Percentiles rank a stretch among this genome's conserved stretches.
Conservation (phyloP, 805 yeast species). For the Saccharomyces eubayanus region DNA sequence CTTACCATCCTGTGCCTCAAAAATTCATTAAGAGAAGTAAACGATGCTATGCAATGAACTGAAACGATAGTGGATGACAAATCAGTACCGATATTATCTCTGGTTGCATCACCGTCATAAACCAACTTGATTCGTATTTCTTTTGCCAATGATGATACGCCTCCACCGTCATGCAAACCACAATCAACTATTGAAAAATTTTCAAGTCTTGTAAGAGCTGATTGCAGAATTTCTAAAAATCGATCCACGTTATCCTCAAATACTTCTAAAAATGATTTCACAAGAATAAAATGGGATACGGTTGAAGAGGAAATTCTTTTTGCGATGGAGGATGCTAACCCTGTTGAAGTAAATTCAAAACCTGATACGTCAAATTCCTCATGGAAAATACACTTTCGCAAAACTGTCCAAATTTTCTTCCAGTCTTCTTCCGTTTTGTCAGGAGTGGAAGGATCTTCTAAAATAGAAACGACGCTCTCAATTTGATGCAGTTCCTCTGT, state of each 20-base stretch:
- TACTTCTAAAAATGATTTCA: constrained; percentile 38
- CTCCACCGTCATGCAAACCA: constrained; percentile 34
- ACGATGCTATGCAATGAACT: constrained; percentile 48
- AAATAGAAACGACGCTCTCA: not conserved
- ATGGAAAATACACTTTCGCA: constrained; percentile 31
- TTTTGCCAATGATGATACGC: constrained; percentile 57
- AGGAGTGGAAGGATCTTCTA: constrained; percentile 4
- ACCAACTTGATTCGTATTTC: constrained; percentile 56
- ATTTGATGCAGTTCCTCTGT: not conserved
- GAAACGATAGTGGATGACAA: constrained; percentile 29
- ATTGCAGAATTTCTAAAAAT: constrained; percentile 57
- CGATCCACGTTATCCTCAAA: constrained; percentile 31
- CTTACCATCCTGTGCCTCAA: constrained; percentile 32
- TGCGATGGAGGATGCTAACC: constrained; percentile 38
- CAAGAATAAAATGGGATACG: constrained; percentile 29
- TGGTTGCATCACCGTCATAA: constrained; percentile 29
- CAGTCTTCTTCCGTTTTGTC: constrained; percentile 23
- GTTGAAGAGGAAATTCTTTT: constrained; percentile 1
- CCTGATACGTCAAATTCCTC: constrained; percentile 44
- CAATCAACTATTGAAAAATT: constrained; percentile 50
- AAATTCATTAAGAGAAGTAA: constrained; percentile 39
- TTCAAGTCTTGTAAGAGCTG: constrained; percentile 65
- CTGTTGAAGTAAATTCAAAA: constrained; percentile 66
- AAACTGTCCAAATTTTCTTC: constrained; percentile 32
- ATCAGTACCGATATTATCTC: constrained; percentile 21